These are phyloP conservation scores for Adansonia gregorii DNA, from an alignment of 441 rosid genomes.

Conservation along the genomic window DNA sequence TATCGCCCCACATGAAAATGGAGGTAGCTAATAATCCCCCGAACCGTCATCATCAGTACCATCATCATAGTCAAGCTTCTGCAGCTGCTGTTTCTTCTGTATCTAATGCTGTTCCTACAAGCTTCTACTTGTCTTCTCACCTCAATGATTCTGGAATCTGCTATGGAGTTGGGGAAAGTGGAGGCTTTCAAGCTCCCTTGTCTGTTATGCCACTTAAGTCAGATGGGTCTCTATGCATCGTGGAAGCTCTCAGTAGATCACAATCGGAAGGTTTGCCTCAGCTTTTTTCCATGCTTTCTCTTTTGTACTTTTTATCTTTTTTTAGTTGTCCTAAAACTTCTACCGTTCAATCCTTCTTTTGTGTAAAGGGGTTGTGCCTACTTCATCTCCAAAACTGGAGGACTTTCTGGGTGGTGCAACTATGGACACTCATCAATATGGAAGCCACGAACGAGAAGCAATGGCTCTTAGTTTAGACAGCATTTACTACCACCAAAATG, in stretches of 20 bases:
- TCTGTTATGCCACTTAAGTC: slow-evolving; percentile 80
- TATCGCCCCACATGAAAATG: slow-evolving; percentile 48
- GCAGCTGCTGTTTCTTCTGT: slow-evolving; percentile 20
- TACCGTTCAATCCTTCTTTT: background rate
- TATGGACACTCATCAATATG: slow-evolving; percentile 49
- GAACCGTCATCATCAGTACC: slow-evolving; percentile 35
- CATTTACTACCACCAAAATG: slow-evolving; percentile 52
- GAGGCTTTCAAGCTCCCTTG: slow-evolving; percentile 47
- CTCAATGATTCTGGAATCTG: slow-evolving; percentile 41
- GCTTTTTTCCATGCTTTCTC: background rate
- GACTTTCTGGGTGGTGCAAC: slow-evolving; percentile 75
- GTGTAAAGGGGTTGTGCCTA: slow-evolving; percentile 45
- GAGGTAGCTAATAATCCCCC: no score
- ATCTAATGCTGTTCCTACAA: slow-evolving; percentile 41
- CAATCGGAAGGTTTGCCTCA: slow-evolving; percentile 53
- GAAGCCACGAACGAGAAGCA: slow-evolving; percentile 48
- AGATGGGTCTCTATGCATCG: slow-evolving; percentile 74
- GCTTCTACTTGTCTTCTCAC: slow-evolving; percentile 47
- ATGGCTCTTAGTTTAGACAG: slow-evolving; percentile 68
- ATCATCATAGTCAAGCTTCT: slow-evolving; percentile 33
- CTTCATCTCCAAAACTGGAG: slow-evolving; percentile 70
- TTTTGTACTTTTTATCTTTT: background rate
- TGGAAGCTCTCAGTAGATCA: slow-evolving; percentile 71
- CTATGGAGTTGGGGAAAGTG: slow-evolving; percentile 49
- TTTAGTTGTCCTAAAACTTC: background rate